phyloP scores from a whole-genome alignment of 768 basidiomycete species.

The Candolleomyces eurysporus region DNA sequence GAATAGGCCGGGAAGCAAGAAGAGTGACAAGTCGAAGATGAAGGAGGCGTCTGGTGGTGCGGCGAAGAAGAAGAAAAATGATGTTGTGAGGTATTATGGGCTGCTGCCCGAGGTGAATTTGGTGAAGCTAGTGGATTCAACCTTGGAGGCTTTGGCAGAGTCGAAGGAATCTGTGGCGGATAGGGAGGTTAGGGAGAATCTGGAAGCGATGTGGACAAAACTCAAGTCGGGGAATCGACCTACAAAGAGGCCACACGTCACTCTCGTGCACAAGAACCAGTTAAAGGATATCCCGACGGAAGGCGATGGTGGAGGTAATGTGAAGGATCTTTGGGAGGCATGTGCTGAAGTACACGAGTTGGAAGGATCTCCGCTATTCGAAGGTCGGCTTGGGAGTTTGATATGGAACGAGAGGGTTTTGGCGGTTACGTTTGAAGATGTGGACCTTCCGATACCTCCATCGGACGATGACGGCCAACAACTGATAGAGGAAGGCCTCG shows the following conservation, averaged over 20 bases:
- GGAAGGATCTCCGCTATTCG: slow-evolving; percentile 50
- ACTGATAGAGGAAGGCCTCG: background rate
- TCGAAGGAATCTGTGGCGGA: slow-evolving; percentile 21
- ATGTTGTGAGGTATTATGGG: slow-evolving; percentile 70
- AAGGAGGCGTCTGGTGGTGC: slow-evolving; percentile 22
- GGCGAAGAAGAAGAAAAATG: slow-evolving; percentile 28
- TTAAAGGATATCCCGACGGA: slow-evolving; percentile 14
- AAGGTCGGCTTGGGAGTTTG: slow-evolving; percentile 56
- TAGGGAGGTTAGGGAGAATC: slow-evolving; percentile 8
- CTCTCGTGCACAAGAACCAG: slow-evolving; percentile 73
- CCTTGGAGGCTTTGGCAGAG: slow-evolving; percentile 27
- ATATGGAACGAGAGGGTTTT: slow-evolving; percentile 81
- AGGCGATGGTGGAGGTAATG: background rate
- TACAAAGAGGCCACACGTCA: slow-evolving; percentile 72
- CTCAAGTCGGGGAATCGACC: slow-evolving; percentile 50
- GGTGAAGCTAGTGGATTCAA: slow-evolving; percentile 38
- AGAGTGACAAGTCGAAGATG: slow-evolving; percentile 22
- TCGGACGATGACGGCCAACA: slow-evolving; percentile 29
- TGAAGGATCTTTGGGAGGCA: slow-evolving; percentile 41
- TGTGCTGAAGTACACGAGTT: slow-evolving; percentile 45
- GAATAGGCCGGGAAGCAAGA: slow-evolving; percentile 1
- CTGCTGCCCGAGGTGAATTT: slow-evolving; percentile 75
- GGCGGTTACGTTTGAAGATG: slow-evolving; percentile 68
- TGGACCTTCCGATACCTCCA: slow-evolving; percentile 33
- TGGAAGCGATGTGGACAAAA: slow-evolving; percentile 44